Percentiles rank a stretch among this genome's conserved stretches.
These are phyloP conservation scores for Boechera retrofracta DNA, from an alignment of 345 rosid genomes.

Conservation along the genomic window DNA sequence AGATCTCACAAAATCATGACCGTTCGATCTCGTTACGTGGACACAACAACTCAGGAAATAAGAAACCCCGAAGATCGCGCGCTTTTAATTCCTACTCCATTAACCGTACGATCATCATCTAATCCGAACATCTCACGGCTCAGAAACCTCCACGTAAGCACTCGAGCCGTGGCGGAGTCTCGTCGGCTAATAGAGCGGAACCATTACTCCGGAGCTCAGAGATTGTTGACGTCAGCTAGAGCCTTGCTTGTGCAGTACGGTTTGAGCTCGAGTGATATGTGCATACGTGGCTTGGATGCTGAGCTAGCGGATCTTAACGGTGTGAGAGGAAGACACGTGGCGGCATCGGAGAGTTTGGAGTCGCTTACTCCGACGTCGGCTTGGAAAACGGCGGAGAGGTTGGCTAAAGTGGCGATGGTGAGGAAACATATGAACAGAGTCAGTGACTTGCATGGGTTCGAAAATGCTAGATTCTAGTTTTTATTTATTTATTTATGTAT, in stretches of 20 bases:
- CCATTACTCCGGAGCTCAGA: conserved; percentile 65
- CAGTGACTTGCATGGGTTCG: conserved; percentile 96
- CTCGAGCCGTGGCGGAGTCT: conserved; percentile 79
- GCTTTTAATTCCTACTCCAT: conserved; percentile 55
- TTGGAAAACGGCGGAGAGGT: conserved; percentile 89
- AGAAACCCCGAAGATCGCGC: conserved; percentile 55
- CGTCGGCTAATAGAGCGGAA: conserved; percentile 61
- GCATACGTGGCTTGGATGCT: conserved; percentile 60
- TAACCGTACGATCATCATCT: conserved; percentile 55
- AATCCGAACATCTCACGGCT: conserved; percentile 60
- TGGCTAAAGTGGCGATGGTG: conserved; percentile 89
- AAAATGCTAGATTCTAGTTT: conserved; percentile 83
- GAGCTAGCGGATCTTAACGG: conserved; percentile 68
- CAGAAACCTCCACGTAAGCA: conserved; percentile 72
- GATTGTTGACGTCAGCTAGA: conserved; percentile 72
- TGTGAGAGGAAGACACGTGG: conserved; percentile 44
- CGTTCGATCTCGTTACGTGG: conserved; percentile 67
- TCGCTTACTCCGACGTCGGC: conserved; percentile 87
- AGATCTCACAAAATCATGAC: conserved; percentile 67
- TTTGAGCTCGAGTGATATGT: conserved; percentile 52
- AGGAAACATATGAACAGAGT: conserved; percentile 92
- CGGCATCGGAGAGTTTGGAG: conserved; percentile 51
- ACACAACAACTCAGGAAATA: conserved; percentile 58
- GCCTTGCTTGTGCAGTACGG: conserved; percentile 61
- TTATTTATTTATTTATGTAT: neutral